Evolutionary conservation across 2,329 filamentous ascomycete species (phyloP), one percentile per base, ranked within the genome.

Genomic region (Ophiostoma montium): DNA sequence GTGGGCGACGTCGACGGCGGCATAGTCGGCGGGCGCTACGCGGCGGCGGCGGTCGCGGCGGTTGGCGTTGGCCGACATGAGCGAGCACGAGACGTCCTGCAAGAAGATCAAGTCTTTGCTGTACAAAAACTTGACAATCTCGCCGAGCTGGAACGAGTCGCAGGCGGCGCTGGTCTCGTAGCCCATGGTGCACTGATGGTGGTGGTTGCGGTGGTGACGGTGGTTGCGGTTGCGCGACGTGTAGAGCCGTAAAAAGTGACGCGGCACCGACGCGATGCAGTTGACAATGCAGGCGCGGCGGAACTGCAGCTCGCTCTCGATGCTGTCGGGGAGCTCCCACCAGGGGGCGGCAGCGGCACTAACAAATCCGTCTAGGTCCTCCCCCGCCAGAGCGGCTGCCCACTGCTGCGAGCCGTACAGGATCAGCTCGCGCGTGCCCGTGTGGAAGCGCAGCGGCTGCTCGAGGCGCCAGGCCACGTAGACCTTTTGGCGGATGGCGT

Each of bases 131-230:
- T 78, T 79, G 54, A 86, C 65, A 71, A 85, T 85, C 63, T 88
- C 82, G 19, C 84, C 84, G 1, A 89, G 73, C 63, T 89, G 84
- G 58, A 83, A 89, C 2, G 78, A 80, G 64, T 89, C 84, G 61
- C 84, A 88, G 38, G 82, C 77, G 2, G 74, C 64, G 53, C 78
- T 84, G 2, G 78, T 80, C 58, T 86, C 82, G 62, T 88, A 88
- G 47, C 84, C 83, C 0, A 86, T 71, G 57, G 78, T 78, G 62
- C 84, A 88, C 60, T 87, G 84, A 8, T 68, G 64, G 19, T 65
- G 70, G 27, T 65, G 71, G n/a, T 79, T 75, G 19, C 23, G 5
- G 8, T 27, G 71, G n/a, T 79, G 76, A 19, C 23, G 5, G 8
- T 27, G 4, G 23, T 8, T 8, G 23, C 65, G 70, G 31, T 65